phyloP scores from a whole-genome alignment of 306 rosid species.

The Castanea mollissima region DNA sequence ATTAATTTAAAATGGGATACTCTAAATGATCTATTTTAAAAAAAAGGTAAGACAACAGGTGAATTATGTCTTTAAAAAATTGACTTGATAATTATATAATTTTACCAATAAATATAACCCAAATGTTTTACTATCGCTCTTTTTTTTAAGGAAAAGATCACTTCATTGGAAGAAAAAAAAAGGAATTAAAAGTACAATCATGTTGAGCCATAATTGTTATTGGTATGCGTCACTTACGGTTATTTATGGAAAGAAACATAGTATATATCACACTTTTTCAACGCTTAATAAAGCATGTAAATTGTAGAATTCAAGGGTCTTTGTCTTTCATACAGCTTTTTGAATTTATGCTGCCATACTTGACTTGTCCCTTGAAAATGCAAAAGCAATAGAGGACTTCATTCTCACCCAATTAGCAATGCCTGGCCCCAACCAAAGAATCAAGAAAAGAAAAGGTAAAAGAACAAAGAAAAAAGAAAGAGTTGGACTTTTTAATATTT shows the following conservation, averaged over 20 bases:
- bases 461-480: background rate
- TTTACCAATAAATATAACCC: too few relatives aligned
- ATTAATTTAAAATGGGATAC: too few relatives aligned
- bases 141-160: too few relatives aligned
- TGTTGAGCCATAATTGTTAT: background rate
- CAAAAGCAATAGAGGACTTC: background rate
- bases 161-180: too few relatives aligned
- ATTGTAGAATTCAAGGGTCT: too few relatives aligned
- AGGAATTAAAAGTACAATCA: background rate
- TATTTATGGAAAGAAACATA: background rate
- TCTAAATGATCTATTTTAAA: too few relatives aligned
- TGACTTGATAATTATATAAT: too few relatives aligned
- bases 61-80: too few relatives aligned
- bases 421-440: background rate
- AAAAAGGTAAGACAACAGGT: too few relatives aligned
- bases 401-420: background rate
- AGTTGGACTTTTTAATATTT: too few relatives aligned
- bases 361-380: background rate
- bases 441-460: background rate
- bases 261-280: background rate
- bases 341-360: background rate
- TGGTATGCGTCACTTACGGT: background rate
- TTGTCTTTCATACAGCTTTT: too few relatives aligned
- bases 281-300: background rate
- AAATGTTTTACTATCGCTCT: too few relatives aligned